Percentiles rank a stretch among this genome's conserved stretches.
Conservation (phyloP, 495 filamentous ascomycete genomes). For the Cercophora sp. region DNA sequence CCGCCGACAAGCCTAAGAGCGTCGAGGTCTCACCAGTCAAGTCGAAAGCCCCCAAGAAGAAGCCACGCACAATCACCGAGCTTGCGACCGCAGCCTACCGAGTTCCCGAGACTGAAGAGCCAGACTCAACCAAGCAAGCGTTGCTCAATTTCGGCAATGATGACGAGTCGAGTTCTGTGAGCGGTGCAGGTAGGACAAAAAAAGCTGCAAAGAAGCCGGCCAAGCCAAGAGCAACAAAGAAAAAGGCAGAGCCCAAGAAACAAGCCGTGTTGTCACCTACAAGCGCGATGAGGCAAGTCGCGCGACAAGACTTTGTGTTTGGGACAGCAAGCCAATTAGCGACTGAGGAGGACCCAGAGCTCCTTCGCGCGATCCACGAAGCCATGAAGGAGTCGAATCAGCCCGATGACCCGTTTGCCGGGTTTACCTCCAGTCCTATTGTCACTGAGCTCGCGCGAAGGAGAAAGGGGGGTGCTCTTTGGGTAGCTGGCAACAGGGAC, state of each 20-base stretch:
- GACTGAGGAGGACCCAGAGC: conserved; percentile 65
- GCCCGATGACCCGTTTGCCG: conserved; percentile 32
- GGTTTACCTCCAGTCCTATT: conserved; percentile 31
- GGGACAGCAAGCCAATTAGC: conserved; percentile 90
- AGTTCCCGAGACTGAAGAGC: conserved; percentile 19
- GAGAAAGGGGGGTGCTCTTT: conserved; percentile 41
- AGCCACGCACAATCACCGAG: conserved; percentile 78
- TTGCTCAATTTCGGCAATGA: too few relatives aligned
- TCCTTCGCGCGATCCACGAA: conserved; percentile 63
- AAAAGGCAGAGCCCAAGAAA: conserved; percentile 40
- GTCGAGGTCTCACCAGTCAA: conserved; percentile 39
- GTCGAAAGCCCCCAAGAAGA: conserved; percentile 61
- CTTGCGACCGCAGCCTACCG: conserved; percentile 75
- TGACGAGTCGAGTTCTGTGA: too few relatives aligned
- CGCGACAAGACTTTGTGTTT: conserved; percentile 79
- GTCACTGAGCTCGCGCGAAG: conserved; percentile 26
- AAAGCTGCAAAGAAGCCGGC: conserved; percentile 29
- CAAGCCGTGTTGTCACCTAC: conserved; percentile 66
- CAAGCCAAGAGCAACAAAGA: conserved; percentile 32
- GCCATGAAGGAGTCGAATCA: conserved; percentile 62
- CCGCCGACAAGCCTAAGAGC: conserved; percentile 14
- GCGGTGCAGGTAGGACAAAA: not conserved
- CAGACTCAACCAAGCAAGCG: not conserved
- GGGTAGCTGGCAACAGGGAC: conserved; percentile 66
- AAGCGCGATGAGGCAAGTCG: conserved; percentile 62